A percentile compares a stretch with the other conserved stretches of the same genome.
Evolutionary conservation across 2,329 filamentous ascomycete genomes (phyloP).

Genomic region (Aspergillus novoparasiticus): DNA sequence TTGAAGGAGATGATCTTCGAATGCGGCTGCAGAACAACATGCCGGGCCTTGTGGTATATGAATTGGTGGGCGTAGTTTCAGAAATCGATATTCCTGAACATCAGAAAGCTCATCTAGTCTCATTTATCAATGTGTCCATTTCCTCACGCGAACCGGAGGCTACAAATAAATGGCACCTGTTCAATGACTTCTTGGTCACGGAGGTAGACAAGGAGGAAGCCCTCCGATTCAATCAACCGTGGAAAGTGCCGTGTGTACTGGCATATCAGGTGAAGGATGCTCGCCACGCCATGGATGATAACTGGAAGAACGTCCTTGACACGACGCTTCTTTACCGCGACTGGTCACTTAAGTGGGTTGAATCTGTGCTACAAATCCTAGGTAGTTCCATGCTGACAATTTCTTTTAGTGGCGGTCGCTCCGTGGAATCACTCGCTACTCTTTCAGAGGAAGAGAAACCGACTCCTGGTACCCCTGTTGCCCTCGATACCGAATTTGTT

Average conservation of each 20-base stretch:
- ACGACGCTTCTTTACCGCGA: constrained; percentile 82
- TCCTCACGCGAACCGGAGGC: constrained; percentile 50
- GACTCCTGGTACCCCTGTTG: constrained; percentile 72
- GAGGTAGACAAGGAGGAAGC: constrained; percentile 80
- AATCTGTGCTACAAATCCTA: not conserved
- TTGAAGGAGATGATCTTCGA: constrained; percentile 86
- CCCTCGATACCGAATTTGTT: constrained; percentile 95
- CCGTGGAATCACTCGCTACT: constrained; percentile 42
- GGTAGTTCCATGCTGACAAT: constrained; percentile 6
- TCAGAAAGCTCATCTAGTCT: constrained; percentile 87
- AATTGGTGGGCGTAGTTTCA: constrained; percentile 83
- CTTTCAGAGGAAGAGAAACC: constrained; percentile 64
- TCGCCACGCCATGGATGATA: constrained; percentile 79
- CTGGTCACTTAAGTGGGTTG: constrained; percentile 54
- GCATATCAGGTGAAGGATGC: constrained; percentile 81
- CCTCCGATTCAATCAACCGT: constrained; percentile 81
- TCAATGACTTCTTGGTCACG: constrained; percentile 94
- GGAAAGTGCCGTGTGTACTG: constrained; percentile 90
- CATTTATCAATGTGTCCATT: constrained; percentile 77
- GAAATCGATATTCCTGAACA: constrained; percentile 86
- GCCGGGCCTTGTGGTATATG: constrained; percentile 84
- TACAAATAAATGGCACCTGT: constrained; percentile 84
- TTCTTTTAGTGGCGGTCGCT: constrained; percentile 34
- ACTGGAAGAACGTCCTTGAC: constrained; percentile 84
- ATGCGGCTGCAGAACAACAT: constrained; percentile 76